Conservation (phyloP, 106 monocot species). For the Ottelia alismoides region DNA sequence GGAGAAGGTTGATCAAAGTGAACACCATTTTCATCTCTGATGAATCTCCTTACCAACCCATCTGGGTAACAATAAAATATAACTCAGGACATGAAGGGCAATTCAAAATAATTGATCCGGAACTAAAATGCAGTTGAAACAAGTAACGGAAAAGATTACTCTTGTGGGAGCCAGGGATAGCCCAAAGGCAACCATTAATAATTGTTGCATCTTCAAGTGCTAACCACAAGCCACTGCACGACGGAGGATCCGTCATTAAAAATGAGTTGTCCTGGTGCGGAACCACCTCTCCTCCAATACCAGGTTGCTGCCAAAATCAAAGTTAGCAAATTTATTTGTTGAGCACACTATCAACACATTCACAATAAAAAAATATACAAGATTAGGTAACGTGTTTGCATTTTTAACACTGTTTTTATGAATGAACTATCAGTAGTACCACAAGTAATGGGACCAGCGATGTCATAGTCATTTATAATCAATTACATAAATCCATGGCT, state of each 20-base stretch:
- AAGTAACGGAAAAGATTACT: constrained; percentile 35
- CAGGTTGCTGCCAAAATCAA: constrained; percentile 99
- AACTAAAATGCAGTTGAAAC: background rate
- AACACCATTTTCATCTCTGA: constrained; percentile 78
- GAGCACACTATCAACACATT: too few relatives aligned
- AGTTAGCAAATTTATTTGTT: too few relatives aligned
- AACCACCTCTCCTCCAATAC: constrained; percentile 95
- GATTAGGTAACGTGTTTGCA: too few relatives aligned
- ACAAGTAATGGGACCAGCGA: too few relatives aligned
- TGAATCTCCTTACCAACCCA: constrained; percentile 81
- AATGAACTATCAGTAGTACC: too few relatives aligned
- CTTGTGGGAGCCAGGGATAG: constrained; percentile 86
- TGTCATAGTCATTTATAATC: too few relatives aligned
- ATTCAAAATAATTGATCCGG: constrained; percentile 8
- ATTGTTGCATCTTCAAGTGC: constrained; percentile 84
- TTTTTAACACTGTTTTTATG: too few relatives aligned
- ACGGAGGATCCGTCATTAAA: constrained; percentile 71
- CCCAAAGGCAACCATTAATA: constrained; percentile 92
- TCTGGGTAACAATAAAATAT: constrained; percentile 24
- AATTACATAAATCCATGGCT: too few relatives aligned
- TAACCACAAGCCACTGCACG: constrained; percentile 92
- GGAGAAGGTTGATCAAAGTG: constrained; percentile 79
- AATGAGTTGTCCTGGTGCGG: constrained; percentile 99
- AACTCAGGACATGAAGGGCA: constrained; percentile 96
- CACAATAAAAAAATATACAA: too few relatives aligned